phyloP scores from a whole-genome alignment of 31 red algal species.

The Odonthalia washingtoniensis region DNA sequence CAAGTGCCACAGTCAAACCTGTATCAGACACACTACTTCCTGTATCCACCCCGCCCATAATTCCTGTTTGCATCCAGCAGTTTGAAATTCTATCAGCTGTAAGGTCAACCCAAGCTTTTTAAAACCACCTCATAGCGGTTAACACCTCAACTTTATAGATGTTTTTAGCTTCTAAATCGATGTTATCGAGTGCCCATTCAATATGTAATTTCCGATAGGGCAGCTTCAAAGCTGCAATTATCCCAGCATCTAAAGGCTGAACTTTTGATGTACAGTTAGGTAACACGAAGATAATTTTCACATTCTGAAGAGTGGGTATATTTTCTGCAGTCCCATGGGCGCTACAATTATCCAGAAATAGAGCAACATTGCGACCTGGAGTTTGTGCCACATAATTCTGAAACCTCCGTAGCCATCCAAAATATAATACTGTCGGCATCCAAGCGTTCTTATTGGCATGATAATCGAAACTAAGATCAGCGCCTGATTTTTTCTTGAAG shows the following conservation, averaged over 20 bases:
- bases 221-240: conserved; percentile 33
- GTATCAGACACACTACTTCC: no score
- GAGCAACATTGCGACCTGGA: not conserved
- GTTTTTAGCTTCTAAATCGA: conserved; percentile 25
- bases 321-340: not conserved
- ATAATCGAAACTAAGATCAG: no score
- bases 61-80: conserved; percentile 22
- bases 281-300: not conserved
- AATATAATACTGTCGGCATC: conserved; percentile 22
- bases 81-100: conserved; percentile 10
- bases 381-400: not conserved
- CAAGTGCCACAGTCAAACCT: no score
- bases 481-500: conserved; percentile 41
- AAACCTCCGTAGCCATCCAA: conserved; percentile 44
- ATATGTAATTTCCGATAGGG: conserved; percentile 24
- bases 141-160: conserved; percentile 32
- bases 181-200: not conserved
- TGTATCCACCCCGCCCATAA: no score
- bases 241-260: conserved; percentile 26
- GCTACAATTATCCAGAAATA: conserved; percentile 44
- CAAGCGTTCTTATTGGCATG: conserved; percentile 44
- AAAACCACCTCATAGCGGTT: conserved; percentile 14
- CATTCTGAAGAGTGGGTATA: not conserved
- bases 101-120: conserved; percentile 23
- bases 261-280: conserved; percentile 31